Percentiles rank a stretch among this genome's conserved stretches.
phyloP scores from a whole-genome alignment of 2,329 filamentous ascomycete species.

The Alternaria viburni region DNA sequence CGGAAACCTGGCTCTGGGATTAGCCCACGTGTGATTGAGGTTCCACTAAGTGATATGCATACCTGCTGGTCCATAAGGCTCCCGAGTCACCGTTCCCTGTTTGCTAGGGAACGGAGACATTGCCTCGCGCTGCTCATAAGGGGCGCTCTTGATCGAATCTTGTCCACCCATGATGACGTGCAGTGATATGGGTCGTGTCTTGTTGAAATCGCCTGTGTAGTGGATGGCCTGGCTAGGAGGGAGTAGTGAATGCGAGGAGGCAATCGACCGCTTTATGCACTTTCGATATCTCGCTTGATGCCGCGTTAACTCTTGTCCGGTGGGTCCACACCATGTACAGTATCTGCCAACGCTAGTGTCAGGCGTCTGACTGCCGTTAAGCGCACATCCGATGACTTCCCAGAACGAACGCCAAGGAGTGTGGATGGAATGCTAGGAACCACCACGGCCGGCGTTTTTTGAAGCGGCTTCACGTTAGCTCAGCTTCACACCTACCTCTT shows the following conservation, averaged over 20 bases:
- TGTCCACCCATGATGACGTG: constrained; percentile 16
- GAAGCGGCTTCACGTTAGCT: not conserved
- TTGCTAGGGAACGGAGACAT: constrained; percentile 18
- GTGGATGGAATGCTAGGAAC: not conserved
- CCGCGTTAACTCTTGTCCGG: constrained; percentile 10
- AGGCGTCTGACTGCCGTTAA: constrained; percentile 6
- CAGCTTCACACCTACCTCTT: not conserved
- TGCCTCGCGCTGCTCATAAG: constrained; percentile 30
- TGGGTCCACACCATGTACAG: constrained; percentile 9
- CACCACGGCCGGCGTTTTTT: not conserved
- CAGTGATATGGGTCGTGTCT: constrained; percentile 1
- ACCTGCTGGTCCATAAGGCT: constrained; percentile 44
- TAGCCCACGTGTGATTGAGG: not conserved
- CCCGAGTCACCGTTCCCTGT: constrained; percentile 22
- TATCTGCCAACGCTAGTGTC: constrained; percentile 11
- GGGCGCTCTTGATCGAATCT: constrained; percentile 26
- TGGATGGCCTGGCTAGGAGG: not conserved
- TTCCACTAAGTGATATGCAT: constrained; percentile 8
- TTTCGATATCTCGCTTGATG: constrained; percentile 5
- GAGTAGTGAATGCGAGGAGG: not conserved
- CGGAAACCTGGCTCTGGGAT: constrained; percentile 46
- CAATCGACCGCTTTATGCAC: constrained; percentile 7
- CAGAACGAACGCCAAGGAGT: not conserved
- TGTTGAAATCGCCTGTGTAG: constrained; percentile 4
- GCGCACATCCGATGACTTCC: not conserved